Evolutionary conservation across 169 alveolate species (phyloP).

Genomic region (Eimeria sp.): DNA sequence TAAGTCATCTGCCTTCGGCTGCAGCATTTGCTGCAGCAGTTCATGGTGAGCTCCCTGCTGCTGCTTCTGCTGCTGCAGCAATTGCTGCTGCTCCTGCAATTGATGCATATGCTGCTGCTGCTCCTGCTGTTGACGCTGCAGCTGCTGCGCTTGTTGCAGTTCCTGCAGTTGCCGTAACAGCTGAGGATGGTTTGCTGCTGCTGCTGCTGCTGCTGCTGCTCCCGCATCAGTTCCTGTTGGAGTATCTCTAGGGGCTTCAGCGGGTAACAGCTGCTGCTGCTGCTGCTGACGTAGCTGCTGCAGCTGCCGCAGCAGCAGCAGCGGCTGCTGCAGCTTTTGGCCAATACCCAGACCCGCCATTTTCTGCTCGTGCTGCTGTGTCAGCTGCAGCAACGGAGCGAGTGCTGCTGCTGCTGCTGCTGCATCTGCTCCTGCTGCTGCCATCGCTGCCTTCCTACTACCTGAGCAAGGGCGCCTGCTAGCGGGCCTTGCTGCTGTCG

Average conservation of each 20-base stretch:
- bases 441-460: not conserved
- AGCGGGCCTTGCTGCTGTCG: not conserved
- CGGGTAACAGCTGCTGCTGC: not conserved
- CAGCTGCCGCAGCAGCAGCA: slow-evolving; percentile 25
- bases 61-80: not conserved
- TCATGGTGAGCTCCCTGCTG: not conserved
- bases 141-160: slow-evolving; percentile 40
- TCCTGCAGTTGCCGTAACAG: slow-evolving; percentile 29
- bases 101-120: slow-evolving; percentile 12
- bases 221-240: no score
- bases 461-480: not conserved
- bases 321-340: slow-evolving; percentile 31
- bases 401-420: slow-evolving; percentile 39
- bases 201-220: no score
- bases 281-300: slow-evolving; percentile 16
- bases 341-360: not conserved
- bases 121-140: slow-evolving; percentile 7
- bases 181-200: not conserved
- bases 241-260: no score
- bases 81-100: slow-evolving; percentile 23
- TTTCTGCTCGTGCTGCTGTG: slow-evolving; percentile 1
- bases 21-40: slow-evolving; percentile 32
- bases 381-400: slow-evolving; percentile 31
- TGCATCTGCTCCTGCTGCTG: slow-evolving; percentile 57
- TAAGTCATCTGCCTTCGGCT: slow-evolving; percentile 26